phyloP scores from a whole-genome alignment of 345 rosid genomes.

The Linum trigynum region DNA sequence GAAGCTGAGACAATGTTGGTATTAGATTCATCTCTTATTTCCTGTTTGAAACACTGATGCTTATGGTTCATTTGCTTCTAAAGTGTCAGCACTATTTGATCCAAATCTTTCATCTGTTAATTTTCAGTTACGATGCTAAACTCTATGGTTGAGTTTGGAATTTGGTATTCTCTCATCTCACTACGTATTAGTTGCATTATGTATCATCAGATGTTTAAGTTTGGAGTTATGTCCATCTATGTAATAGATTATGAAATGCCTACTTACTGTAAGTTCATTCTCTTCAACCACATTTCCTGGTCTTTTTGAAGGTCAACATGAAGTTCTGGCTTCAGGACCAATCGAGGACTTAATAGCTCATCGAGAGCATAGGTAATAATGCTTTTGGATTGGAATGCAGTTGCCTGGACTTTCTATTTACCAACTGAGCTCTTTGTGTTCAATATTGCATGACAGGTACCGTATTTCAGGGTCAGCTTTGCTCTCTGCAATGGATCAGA shows the following conservation, averaged over 20 bases:
- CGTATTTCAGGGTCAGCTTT: constrained; percentile 95
- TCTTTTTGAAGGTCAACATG: constrained; percentile 69
- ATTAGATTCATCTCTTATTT: neutral
- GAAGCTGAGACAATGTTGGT: neutral
- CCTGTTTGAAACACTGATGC: neutral
- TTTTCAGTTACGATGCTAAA: no score
- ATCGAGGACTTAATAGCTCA: constrained; percentile 97
- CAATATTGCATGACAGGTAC: constrained; percentile 47
- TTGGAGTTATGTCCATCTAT: no score
- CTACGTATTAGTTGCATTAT: neutral
- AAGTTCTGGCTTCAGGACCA: constrained; percentile 97
- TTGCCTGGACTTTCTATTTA: neutral
- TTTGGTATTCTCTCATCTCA: no score
- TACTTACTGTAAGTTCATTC: neutral
- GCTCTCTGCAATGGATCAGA: constrained; percentile 97
- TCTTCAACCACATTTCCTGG: constrained; percentile 8
- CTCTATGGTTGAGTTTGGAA: no score
- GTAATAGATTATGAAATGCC: no score
- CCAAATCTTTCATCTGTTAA: no score
- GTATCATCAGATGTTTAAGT: no score
- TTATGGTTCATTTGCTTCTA: neutral
- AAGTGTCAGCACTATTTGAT: no score
- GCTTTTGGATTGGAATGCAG: constrained; percentile 5
- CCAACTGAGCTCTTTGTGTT: constrained; percentile 14
- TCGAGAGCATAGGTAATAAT: constrained; percentile 89